phyloP scores from a whole-genome alignment of 768 basidiomycete genomes.

The Tremella yokohamensis region DNA sequence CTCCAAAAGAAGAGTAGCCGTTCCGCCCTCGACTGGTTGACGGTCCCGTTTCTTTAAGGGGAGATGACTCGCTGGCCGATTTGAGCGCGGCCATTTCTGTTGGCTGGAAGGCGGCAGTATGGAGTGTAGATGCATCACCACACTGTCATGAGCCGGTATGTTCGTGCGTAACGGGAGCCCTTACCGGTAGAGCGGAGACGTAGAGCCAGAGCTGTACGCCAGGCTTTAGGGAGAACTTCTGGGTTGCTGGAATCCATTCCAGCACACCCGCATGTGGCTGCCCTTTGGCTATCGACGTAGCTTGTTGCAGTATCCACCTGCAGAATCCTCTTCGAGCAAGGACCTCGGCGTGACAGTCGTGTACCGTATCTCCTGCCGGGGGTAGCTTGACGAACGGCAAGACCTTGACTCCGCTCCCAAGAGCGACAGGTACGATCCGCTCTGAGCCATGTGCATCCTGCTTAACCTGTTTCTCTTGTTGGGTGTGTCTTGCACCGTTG shows the following conservation, averaged over 20 bases:
- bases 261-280: constrained; percentile 12
- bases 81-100: constrained; percentile 61
- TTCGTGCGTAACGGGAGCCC: constrained; percentile 47
- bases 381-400: constrained; percentile 65
- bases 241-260: constrained; percentile 14
- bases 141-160: constrained; percentile 55
- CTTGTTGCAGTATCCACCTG: constrained; percentile 76
- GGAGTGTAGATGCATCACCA: constrained; percentile 82
- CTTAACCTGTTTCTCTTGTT: too few species aligned
- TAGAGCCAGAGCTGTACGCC: constrained; percentile 62
- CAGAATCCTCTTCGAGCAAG: constrained; percentile 75
- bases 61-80: constrained; percentile 3
- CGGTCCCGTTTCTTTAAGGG: neutral
- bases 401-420: constrained; percentile 77
- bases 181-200: constrained; percentile 67
- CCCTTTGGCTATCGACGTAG: constrained; percentile 28
- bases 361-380: constrained; percentile 68
- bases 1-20: constrained; percentile 69
- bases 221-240: constrained; percentile 55
- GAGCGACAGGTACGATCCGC: constrained; percentile 3
- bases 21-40: constrained; percentile 62
- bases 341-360: constrained; percentile 89
- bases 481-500: neutral
- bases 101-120: constrained; percentile 72
- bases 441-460: neutral